Evolutionary conservation across 176 grass and related monocot genomes (phyloP).

Genomic region (Aechmea fasciata): DNA sequence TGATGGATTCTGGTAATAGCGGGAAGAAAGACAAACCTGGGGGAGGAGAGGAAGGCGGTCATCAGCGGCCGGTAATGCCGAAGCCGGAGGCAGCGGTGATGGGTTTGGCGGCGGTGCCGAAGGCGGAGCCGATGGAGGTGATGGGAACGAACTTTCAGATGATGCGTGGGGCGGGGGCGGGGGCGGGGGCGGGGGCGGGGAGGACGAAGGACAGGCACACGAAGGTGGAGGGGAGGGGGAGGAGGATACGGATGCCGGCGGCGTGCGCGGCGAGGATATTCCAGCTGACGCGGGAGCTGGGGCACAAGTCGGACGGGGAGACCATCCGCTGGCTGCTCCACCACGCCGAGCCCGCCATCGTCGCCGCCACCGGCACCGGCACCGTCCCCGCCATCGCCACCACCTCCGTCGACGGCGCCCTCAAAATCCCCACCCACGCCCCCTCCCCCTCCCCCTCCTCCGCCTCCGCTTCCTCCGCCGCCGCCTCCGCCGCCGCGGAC

Average conservation of each 20-base stretch:
- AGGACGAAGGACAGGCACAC: conserved; percentile 87
- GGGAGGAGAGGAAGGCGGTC: background rate
- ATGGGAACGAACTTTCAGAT: background rate
- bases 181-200: conserved; percentile 21
- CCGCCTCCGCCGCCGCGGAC: conserved; percentile 19
- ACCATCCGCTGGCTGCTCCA: conserved; percentile 96
- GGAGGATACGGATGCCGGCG: conserved; percentile 97
- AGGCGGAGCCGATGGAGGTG: background rate
- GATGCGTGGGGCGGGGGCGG: background rate
- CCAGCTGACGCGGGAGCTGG: conserved; percentile 95
- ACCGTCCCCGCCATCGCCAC: conserved; percentile 92
- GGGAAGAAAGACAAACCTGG: background rate
- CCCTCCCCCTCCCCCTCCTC: conserved; percentile 10
- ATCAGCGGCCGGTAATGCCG: background rate
- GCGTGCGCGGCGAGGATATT: conserved; percentile 87
- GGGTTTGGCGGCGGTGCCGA: background rate
- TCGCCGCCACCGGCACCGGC: conserved; percentile 83
- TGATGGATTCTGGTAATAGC: no score
- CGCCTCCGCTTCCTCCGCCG: background rate
- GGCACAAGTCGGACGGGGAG: conserved; percentile 96
- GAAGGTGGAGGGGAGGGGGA: conserved; percentile 86
- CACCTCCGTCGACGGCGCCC: conserved; percentile 22
- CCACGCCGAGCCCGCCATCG: conserved; percentile 91
- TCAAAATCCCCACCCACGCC: conserved; percentile 11
- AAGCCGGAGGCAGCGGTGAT: background rate